Base-by-base conservation (phyloP, 805 yeast genomes). In the Pichia rugopelliculosa region DNA sequence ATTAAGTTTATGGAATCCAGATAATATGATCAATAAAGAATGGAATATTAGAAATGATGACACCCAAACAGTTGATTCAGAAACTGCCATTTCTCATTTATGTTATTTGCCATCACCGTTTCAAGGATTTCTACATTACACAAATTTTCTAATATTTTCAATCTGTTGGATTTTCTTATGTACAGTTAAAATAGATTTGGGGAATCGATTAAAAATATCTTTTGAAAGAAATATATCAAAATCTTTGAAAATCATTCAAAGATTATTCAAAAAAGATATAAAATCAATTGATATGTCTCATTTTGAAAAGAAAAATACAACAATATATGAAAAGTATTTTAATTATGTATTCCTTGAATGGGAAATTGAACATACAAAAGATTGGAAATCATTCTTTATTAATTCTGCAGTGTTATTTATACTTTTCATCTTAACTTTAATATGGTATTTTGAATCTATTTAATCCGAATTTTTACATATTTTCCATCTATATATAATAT, bases 1-100 rank as follows among this genome's bases (percentile, higher is more conserved):
- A 43, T 65, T 93, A 6, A 79, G 96, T 0, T 70, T 93, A 36
- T 59, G 64, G 64, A 64, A 64, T 44, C 68, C 68, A 0, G 36
- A 27, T 1, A 24, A 20, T 13, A 36, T 41, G 12, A 18, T 33
- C 10, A n/a, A 17, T 21, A 23, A 42, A 2, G 42, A 44, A 15
- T 36, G 48, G 23, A 42, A 42, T 13, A 34, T 36, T 9, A 41
- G 26, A 3, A 20, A 50, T 21, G 45, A 54, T 25, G 61, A 60
- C 26, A 53, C 56, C 1, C 30, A 52, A 23, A 51, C 57, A 7
- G 62, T 60, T 6, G 53, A 54, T 18, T 57, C 59, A 17, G 62
- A 56, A 42, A 64, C 67, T 3, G 50, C 61, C 7, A 50, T 51
- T 37, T 51, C 66, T 12, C 47, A 60, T 24, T 49, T 64, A 24